These are phyloP conservation scores for Hymenoscyphus linearis DNA, from an alignment of 2,329 filamentous ascomycete genomes.

Conservation along the genomic window DNA sequence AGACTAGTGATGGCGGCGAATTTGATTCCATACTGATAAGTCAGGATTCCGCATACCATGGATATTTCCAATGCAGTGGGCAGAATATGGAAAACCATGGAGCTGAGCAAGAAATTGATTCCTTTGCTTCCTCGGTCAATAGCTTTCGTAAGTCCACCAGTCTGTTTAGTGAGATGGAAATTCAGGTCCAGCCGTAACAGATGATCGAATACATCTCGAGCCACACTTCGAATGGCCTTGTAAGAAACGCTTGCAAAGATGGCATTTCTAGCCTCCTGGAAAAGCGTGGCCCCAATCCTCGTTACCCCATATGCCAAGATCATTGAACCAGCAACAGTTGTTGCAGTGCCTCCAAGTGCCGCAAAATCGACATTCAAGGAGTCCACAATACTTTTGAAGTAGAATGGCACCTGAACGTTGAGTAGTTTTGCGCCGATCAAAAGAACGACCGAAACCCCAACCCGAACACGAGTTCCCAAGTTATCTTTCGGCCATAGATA, in stretches of 20 bases:
- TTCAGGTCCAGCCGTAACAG: conserved; percentile 81
- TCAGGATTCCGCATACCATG: conserved; percentile 93
- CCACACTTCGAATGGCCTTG: conserved; percentile 89
- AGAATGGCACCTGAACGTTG: conserved; percentile 97
- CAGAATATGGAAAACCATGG: conserved; percentile 97
- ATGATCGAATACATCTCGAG: conserved; percentile 88
- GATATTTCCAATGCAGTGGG: conserved; percentile 91
- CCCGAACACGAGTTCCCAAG: conserved; percentile 74
- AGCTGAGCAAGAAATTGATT: conserved; percentile 93
- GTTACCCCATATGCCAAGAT: conserved; percentile 89
- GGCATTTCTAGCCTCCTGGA: conserved; percentile 91
- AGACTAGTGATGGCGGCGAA: conserved; percentile 86
- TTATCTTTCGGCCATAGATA: conserved; percentile 96
- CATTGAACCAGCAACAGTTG: conserved; percentile 84
- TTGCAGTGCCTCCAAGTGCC: conserved; percentile 81
- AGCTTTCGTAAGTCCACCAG: conserved; percentile 85
- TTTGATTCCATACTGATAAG: conserved; percentile 87
- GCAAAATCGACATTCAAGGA: conserved; percentile 94
- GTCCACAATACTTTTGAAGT: conserved; percentile 97
- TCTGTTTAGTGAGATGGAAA: conserved; percentile 93
- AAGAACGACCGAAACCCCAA: conserved; percentile 76
- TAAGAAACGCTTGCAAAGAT: conserved; percentile 96
- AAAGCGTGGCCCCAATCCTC: conserved; percentile 80
- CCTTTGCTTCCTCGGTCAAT: conserved; percentile 97
- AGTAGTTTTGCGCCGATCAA: conserved; percentile 88